phyloP scores from a whole-genome alignment of 2,329 filamentous ascomycete species.

The Dactylonectria macrodidyma region DNA sequence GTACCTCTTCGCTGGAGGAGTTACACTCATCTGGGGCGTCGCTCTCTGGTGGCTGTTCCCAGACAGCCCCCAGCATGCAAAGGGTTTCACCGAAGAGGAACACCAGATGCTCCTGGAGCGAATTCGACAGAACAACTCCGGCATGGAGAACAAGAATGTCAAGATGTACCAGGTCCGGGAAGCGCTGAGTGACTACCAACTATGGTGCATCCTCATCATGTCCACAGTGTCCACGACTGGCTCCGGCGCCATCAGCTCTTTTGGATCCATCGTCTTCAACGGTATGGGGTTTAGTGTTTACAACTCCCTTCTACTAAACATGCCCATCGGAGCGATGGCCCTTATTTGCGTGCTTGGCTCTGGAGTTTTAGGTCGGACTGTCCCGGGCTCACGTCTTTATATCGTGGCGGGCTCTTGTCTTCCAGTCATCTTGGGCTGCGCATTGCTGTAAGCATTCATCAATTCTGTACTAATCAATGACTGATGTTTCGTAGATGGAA shows the following conservation, averaged over 20 bases:
- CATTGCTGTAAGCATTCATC: constrained; percentile 42
- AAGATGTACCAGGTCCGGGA: constrained; percentile 65
- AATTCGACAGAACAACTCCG: constrained; percentile 65
- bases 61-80: constrained; percentile 58
- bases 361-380: constrained; percentile 46
- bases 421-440: constrained; percentile 49
- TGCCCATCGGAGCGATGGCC: constrained; percentile 50
- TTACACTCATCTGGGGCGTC: constrained; percentile 64
- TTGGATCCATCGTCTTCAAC: constrained; percentile 52
- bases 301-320: constrained; percentile 52
- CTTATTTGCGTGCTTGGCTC: constrained; percentile 50
- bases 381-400: constrained; percentile 45
- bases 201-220: constrained; percentile 57
- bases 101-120: constrained; percentile 71
- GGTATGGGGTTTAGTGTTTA: constrained; percentile 53
- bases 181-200: constrained; percentile 63
- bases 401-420: constrained; percentile 46
- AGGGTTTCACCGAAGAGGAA: constrained; percentile 42
- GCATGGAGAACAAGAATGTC: constrained; percentile 63
- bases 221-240: constrained; percentile 50
- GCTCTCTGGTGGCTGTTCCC: constrained; percentile 62
- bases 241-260: constrained; percentile 49
- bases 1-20: constrained; percentile 65
- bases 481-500: constrained; percentile 38
- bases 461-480: no score